Evolutionary conservation across 225 moss, liverwort and hornwort species (phyloP), one percentile per base, ranked within the genome.

Genomic region (Rhytidiadelphus loreus): DNA sequence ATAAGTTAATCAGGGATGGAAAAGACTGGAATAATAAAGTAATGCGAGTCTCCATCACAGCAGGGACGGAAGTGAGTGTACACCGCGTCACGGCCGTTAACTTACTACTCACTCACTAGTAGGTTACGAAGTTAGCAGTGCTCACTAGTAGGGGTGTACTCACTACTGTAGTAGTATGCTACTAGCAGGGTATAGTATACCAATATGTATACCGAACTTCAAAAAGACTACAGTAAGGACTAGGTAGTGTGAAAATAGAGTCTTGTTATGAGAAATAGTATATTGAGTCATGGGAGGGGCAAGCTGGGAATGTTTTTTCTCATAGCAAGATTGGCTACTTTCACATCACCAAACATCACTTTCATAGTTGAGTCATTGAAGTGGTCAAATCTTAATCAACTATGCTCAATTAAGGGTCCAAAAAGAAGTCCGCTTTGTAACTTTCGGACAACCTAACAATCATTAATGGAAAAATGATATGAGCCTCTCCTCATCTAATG

Each of bases 291-390:
- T 37, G 8, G 9, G 22, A 37, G 24, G 13, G 6, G 16, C 4
- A 25, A 39, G 52, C 52, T 4, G 11, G 12, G 39, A n/a, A 79
- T 28, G 17, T 4, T 17, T 18, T 39, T 79, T 28, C 1, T n/a
- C 2, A 7, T 25, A 78, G 10, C 0, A 0, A 55, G 7, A 78
- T 55, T 78, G 52, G 52, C 1, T 50, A 9, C 24, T 53, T 53
- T 53, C 1, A 15, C 24, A 53, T 77, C 15, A 9, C 2, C 0
- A 0, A 0, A 37, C 15, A 37, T 77, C 2, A 77, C 2, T 33
- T 56, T 1, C 9, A 56, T 56, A 1, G 4, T 77, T 55, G 16
- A 24, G 6, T 37, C 55, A 55, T 2, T 14, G 14, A 15, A 9
- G 9, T 77, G 4, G 6, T 77, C 37, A 6, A 4, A n/a, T 55